phyloP scores from a whole-genome alignment of 2,329 filamentous ascomycete genomes.

The Aspergillus latus region DNA sequence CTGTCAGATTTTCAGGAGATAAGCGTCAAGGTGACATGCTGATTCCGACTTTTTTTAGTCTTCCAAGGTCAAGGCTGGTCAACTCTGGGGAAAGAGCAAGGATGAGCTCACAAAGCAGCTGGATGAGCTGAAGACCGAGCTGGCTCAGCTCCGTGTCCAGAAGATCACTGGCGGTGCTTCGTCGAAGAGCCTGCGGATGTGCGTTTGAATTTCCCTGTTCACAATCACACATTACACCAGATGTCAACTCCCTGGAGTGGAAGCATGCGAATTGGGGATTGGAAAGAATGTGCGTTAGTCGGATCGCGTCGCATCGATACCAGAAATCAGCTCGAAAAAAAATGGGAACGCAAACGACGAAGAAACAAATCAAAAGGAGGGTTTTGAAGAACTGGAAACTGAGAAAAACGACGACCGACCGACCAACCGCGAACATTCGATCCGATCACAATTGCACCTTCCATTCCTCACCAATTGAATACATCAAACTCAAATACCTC shows the following conservation, averaged over 20 bases:
- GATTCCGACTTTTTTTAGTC: conserved; percentile 48
- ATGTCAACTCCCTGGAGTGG: not conserved
- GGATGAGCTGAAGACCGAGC: conserved; percentile 91
- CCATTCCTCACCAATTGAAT: conserved; percentile 1
- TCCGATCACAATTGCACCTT: conserved; percentile 3
- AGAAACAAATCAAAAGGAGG: conserved; percentile 4
- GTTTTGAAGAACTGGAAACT: not conserved
- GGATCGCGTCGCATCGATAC: not conserved
- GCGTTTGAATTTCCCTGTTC: conserved; percentile 47
- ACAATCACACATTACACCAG: conserved; percentile 3
- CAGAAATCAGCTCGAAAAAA: not conserved
- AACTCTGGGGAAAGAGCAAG: conserved; percentile 99
- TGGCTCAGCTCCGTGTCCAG: conserved; percentile 94
- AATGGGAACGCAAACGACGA: not conserved
- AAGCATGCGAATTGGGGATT: not conserved
- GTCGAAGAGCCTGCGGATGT: conserved; percentile 98
- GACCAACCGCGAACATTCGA: conserved; percentile 11
- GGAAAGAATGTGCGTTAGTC: conserved; percentile 6
- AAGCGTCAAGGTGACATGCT: conserved; percentile 16
- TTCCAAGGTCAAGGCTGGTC: conserved; percentile 85
- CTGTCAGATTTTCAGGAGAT: not conserved
- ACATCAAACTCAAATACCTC: not conserved
- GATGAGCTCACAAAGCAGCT: conserved; percentile 96
- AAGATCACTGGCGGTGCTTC: conserved; percentile 92
- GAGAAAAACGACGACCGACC: not conserved